Evolutionary conservation across 2,329 filamentous ascomycete species (phyloP), one percentile per base, ranked within the genome.

Genomic region (Drechmeria coniospora): DNA sequence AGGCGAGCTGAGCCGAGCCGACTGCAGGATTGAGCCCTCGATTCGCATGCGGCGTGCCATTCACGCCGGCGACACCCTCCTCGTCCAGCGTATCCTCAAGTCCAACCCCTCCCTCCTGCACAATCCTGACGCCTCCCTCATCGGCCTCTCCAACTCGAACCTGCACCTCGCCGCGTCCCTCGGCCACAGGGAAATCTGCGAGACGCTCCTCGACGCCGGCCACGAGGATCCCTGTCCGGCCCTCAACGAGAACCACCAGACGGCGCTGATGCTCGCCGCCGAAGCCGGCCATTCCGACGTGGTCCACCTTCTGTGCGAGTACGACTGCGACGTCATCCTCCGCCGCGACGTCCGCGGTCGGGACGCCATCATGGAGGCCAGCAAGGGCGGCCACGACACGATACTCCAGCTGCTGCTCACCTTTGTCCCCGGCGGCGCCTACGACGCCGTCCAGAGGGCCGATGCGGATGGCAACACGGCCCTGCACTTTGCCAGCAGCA

Each of bases 391-490:
- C 1, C 67, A 75, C 45, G 72, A 77, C 37, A 76, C 71, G 0
- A 63, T 65, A 5, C 49, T 78, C n/a, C 72, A 76, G 46, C 63
- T 77, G 29, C 56, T 78, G 17, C 52, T 78, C 28, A 76, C 71
- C 0, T 74, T 66, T 39, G 63, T 60, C 1, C 68, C 70, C 6
- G 54, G 54, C n/a, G 68, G 68, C 10, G 57, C 66, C 0, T 49
- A 51, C 14, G 56, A 57, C 1, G 65, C 68, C 3, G 63, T 79
- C 6, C 59, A 60, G 25, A 57, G 63, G 17, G 59, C 63, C 4
- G 83, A 92, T 44, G 43, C 63, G 1, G 68, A 78, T 32, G 83
- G 83, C n/a, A 90, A 92, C 47, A 92, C 82, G 3, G 79, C 82
- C 1, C 59, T 92, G 23, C 83, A 92, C 53, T 84, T 90, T 54